A percentile compares a stretch with the other conserved stretches of the same genome.
These are phyloP conservation scores for Fusarium foetens DNA, from an alignment of 2,329 filamentous ascomycete species.

Conservation along the genomic window DNA sequence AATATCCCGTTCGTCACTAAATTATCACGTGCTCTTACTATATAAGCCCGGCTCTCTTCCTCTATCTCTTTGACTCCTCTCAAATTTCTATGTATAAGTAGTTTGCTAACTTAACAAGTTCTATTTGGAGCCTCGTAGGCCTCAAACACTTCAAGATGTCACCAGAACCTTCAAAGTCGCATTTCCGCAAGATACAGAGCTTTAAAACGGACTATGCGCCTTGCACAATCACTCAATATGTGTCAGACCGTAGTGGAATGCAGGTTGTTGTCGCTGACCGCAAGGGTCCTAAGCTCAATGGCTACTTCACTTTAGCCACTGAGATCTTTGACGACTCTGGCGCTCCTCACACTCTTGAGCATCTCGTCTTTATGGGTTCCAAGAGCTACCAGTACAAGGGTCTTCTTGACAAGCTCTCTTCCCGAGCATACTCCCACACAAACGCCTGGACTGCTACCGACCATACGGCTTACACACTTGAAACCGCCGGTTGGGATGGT, in stretches of 20 bases:
- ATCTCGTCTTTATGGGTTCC: conserved; percentile 89
- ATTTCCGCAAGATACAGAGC: conserved; percentile 85
- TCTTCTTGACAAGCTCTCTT: conserved; percentile 92
- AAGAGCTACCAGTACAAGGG: conserved; percentile 95
- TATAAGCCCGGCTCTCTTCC: neutral
- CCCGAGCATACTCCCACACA: conserved; percentile 89
- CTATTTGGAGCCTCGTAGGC: conserved; percentile 34
- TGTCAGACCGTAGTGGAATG: conserved; percentile 94
- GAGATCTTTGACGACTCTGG: conserved; percentile 98
- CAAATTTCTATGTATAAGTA: neutral
- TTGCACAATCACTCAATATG: conserved; percentile 91
- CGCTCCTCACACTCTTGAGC: conserved; percentile 86
- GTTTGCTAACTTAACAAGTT: conserved; percentile 30
- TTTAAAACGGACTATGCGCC: conserved; percentile 93
- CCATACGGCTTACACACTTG: conserved; percentile 94
- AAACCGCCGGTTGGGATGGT: conserved; percentile 96
- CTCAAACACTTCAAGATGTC: conserved; percentile 59
- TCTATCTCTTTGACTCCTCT: neutral
- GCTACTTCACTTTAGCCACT: conserved; percentile 94
- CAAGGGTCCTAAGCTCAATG: conserved; percentile 92
- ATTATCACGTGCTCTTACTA: neutral
- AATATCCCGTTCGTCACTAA: neutral
- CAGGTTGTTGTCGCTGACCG: conserved; percentile 91
- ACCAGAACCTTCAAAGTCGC: conserved; percentile 58
- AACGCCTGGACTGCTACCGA: conserved; percentile 98